phyloP scores from a whole-genome alignment of 2,329 filamentous ascomycete genomes.

The Pestalotiopsis sp. region DNA sequence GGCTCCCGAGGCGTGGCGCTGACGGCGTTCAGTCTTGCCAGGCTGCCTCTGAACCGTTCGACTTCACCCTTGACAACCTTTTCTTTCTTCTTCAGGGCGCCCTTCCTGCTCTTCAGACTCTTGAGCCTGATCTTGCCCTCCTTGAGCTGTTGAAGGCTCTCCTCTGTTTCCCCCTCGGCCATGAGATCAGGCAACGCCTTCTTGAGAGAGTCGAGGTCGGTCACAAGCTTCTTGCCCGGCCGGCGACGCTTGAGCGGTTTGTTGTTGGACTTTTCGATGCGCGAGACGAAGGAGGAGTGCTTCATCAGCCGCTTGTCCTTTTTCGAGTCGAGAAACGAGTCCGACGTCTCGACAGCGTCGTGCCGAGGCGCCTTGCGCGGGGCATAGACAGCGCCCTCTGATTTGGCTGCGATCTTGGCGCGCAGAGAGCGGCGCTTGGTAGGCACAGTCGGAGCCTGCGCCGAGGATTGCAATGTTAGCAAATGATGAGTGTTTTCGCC shows the following conservation, averaged over 20 bases:
- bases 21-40: slow-evolving; percentile 70
- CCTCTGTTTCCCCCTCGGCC: slow-evolving; percentile 48
- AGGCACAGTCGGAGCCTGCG: slow-evolving; percentile 45
- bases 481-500: not conserved
- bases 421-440: slow-evolving; percentile 61
- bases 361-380: slow-evolving; percentile 56
- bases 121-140: slow-evolving; percentile 72
- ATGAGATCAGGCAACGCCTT: slow-evolving; percentile 75
- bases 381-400: slow-evolving; percentile 46
- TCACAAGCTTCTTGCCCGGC: slow-evolving; percentile 76
- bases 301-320: slow-evolving; percentile 83
- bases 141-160: slow-evolving; percentile 39
- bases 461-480: not conserved
- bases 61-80: slow-evolving; percentile 79
- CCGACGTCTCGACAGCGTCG: slow-evolving; percentile 49
- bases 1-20: slow-evolving; percentile 23
- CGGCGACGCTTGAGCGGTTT: slow-evolving; percentile 66
- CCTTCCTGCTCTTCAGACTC: slow-evolving; percentile 74
- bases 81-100: slow-evolving; percentile 83
- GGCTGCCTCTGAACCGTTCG: slow-evolving; percentile 80
- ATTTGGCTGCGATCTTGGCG: slow-evolving; percentile 55
- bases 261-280: slow-evolving; percentile 65
- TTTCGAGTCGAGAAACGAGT: slow-evolving; percentile 72
- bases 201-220: slow-evolving; percentile 75
- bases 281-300: slow-evolving; percentile 77